These are phyloP conservation scores for Bisporella sp. DNA, from an alignment of 2,329 filamentous ascomycete genomes.

Conservation along the genomic window DNA sequence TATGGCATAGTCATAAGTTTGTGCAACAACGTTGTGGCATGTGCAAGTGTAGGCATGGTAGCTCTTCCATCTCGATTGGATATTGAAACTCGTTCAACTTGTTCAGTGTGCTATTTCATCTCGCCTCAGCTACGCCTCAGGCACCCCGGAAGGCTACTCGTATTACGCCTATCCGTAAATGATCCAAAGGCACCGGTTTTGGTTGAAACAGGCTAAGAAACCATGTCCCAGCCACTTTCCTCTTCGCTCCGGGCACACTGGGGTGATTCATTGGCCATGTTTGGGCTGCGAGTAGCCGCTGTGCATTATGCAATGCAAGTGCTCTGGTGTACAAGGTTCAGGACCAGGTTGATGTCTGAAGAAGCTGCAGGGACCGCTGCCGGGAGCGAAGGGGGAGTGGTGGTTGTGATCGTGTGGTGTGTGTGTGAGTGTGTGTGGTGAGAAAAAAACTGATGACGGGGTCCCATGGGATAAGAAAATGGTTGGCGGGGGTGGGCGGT, in stretches of 20 bases:
- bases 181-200: neutral
- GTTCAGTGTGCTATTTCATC: too few species aligned
- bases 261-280: conserved; percentile 20
- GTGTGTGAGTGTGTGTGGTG: neutral
- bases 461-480: too few species aligned
- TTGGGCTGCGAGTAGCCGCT: conserved; percentile 22
- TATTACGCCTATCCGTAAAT: too few species aligned
- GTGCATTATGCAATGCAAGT: conserved; percentile 26
- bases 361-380: conserved; percentile 25
- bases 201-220: conserved; percentile 25
- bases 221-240: conserved; percentile 15
- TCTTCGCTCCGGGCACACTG: conserved; percentile 8
- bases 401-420: neutral
- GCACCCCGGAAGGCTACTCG: too few species aligned
- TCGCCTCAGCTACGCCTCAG: too few species aligned
- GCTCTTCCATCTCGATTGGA: too few species aligned
- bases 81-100: too few species aligned
- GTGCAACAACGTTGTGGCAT: too few species aligned
- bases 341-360: too few species aligned
- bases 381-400: conserved; percentile 17
- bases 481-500: conserved; percentile 12
- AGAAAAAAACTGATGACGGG: neutral
- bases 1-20: too few species aligned
- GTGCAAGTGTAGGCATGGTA: too few species aligned
- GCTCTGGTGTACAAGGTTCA: conserved; percentile 19